These are phyloP conservation scores for Xylariales sp. DNA, from an alignment of 2,329 filamentous ascomycete species.

Conservation along the genomic window DNA sequence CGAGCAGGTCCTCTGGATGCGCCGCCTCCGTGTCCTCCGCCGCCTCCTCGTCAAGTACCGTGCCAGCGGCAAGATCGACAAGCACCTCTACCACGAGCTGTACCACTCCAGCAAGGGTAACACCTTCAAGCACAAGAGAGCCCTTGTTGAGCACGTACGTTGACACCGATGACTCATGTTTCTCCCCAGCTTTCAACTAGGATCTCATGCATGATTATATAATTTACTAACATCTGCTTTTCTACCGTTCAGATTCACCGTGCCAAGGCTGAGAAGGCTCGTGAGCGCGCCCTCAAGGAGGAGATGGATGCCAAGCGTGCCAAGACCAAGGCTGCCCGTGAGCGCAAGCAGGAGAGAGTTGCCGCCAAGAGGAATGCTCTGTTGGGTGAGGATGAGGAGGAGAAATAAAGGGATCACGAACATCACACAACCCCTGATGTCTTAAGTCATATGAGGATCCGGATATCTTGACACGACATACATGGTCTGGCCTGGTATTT, in stretches of 20 bases:
- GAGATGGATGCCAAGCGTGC: slow-evolving; percentile 99
- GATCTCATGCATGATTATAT: no score
- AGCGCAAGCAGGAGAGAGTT: slow-evolving; percentile 93
- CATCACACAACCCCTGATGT: slow-evolving; percentile 11
- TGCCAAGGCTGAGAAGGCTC: slow-evolving; percentile 98
- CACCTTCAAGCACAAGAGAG: slow-evolving; percentile 99
- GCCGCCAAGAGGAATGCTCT: slow-evolving; percentile 86
- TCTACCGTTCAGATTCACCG: slow-evolving; percentile 78
- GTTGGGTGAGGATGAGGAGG: slow-evolving; percentile 64
- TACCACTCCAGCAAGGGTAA: slow-evolving; percentile 99
- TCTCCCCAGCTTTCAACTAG: no score
- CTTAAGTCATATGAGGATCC: slow-evolving; percentile 27
- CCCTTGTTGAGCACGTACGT: slow-evolving; percentile 99
- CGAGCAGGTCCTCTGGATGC: slow-evolving; percentile 99
- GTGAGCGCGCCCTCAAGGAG: slow-evolving; percentile 94
- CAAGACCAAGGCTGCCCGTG: slow-evolving; percentile 99
- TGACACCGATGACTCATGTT: slow-evolving; percentile 8
- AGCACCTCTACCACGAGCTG: slow-evolving; percentile 99
- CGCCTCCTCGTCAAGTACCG: slow-evolving; percentile 99
- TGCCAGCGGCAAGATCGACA: slow-evolving; percentile 99
- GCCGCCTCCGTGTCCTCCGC: slow-evolving; percentile 97
- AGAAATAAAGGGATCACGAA: slow-evolving; percentile 38
- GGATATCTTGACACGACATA: slow-evolving; percentile 22
- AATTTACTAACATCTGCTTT: slow-evolving; percentile 6
- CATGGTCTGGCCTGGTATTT: slow-evolving; percentile 8